phyloP scores from a whole-genome alignment of 2,329 filamentous ascomycete genomes.

The Harringtonia aguacate region DNA sequence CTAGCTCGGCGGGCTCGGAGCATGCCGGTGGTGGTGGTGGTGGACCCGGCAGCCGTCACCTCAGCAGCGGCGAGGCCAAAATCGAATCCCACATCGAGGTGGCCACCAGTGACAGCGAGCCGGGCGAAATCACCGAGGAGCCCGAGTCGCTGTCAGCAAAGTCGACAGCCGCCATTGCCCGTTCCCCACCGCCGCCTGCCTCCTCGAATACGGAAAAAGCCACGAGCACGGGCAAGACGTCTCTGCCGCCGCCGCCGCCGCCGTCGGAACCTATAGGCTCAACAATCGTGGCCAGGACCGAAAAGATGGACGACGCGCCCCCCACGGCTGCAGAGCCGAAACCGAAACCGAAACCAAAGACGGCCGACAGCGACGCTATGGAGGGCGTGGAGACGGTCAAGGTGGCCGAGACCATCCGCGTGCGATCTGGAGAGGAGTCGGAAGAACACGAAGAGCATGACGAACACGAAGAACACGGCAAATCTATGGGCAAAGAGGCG shows the following conservation, averaged over 20 bases:
- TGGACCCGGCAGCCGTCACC: conserved; percentile 33
- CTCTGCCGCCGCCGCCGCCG: no score
- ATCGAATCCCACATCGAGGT: conserved; percentile 25
- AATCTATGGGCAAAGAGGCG: no score
- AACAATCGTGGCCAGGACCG: no score
- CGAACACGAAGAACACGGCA: no score
- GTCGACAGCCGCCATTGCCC: no score
- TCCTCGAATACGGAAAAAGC: no score
- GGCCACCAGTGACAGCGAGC: conserved; percentile 31
- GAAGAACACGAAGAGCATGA: no score
- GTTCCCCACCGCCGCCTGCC: no score
- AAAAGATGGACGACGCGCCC: neutral
- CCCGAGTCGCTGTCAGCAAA: neutral
- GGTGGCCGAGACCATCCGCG: no score
- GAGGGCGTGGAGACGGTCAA: neutral
- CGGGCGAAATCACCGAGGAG: conserved; percentile 33
- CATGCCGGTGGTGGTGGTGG: conserved; percentile 27
- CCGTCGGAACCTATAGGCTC: no score
- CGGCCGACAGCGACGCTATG: neutral
- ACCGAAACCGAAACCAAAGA: neutral
- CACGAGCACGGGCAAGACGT: no score
- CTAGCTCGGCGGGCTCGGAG: conserved; percentile 24
- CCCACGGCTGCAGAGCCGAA: neutral
- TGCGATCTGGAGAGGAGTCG: no score
- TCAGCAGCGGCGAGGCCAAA: conserved; percentile 44